Evolutionary conservation across 75 land plant genomes (phyloP).

Genomic region (Sequoiadendron giganteum): DNA sequence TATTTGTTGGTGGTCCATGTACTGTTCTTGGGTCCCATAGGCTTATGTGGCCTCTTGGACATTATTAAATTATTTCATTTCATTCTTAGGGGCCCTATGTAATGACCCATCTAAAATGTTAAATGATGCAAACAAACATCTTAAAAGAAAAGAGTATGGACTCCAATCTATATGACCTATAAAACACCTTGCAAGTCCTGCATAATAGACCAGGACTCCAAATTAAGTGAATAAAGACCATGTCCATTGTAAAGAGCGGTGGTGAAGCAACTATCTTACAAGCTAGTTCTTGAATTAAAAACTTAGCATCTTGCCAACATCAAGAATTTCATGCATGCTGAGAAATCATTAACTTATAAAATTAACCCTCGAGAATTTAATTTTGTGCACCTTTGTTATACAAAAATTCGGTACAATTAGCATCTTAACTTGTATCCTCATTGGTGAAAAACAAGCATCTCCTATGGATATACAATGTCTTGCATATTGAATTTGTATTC

Average conservation of each 20-base stretch:
- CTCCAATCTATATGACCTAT: background rate
- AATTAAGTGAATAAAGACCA: background rate
- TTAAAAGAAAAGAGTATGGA: background rate
- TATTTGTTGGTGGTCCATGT: no score
- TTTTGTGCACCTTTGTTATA: background rate
- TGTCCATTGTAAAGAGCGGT: background rate
- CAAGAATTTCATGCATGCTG: background rate
- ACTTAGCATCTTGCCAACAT: background rate
- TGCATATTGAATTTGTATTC: background rate
- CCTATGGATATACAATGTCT: background rate
- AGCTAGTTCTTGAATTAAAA: background rate
- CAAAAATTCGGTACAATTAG: background rate
- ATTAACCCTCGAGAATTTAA: background rate
- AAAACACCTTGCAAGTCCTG: background rate
- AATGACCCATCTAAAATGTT: background rate
- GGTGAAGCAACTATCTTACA: background rate
- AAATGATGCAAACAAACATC: background rate
- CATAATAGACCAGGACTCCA: background rate
- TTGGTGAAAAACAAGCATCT: background rate
- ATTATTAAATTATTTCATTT: no score
- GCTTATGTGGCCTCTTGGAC: no score
- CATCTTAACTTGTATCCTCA: background rate
- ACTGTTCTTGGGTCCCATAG: no score
- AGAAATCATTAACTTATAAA: no score
- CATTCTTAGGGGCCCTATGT: no score